These are phyloP conservation scores for Populus davidiana DNA, from an alignment of 345 rosid genomes.

Conservation along the genomic window DNA sequence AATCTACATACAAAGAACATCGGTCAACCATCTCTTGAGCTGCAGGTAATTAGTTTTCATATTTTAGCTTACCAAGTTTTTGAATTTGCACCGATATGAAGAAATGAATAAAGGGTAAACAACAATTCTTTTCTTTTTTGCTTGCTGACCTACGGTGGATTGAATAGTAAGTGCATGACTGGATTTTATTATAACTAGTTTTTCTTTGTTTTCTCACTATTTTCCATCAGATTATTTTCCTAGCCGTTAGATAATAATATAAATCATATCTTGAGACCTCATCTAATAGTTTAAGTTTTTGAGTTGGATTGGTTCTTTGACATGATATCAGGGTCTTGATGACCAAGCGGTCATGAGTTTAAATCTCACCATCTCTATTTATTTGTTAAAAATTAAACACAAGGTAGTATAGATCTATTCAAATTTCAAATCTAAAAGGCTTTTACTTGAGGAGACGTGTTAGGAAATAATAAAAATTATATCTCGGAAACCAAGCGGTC, in stretches of 20 bases:
- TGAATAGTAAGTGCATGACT: not conserved
- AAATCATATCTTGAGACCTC: no score
- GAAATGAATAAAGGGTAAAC: not conserved
- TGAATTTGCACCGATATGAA: not conserved
- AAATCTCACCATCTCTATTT: fast-evolving
- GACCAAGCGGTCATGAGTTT: fast-evolving
- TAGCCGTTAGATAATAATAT: no score
- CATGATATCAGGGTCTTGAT: no score
- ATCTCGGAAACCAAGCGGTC: no score
- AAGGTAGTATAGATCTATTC: no score
- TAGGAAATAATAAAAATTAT: no score
- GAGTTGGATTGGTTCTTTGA: no score
- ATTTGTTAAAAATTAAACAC: no score
- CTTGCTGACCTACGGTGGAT: not conserved
- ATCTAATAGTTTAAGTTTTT: no score
- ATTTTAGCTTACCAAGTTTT: no score
- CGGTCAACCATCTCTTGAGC: constrained; percentile 33
- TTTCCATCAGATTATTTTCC: not conserved
- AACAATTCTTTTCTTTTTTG: not conserved
- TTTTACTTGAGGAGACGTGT: no score
- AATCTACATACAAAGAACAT: constrained; percentile 19
- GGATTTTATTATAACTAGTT: not conserved
- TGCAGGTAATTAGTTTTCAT: constrained; percentile 22
- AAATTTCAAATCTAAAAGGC: no score
- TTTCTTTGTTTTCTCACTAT: not conserved